Conservation (phyloP, 2,329 filamentous ascomycete species). For the Aureobasidium sp. region DNA sequence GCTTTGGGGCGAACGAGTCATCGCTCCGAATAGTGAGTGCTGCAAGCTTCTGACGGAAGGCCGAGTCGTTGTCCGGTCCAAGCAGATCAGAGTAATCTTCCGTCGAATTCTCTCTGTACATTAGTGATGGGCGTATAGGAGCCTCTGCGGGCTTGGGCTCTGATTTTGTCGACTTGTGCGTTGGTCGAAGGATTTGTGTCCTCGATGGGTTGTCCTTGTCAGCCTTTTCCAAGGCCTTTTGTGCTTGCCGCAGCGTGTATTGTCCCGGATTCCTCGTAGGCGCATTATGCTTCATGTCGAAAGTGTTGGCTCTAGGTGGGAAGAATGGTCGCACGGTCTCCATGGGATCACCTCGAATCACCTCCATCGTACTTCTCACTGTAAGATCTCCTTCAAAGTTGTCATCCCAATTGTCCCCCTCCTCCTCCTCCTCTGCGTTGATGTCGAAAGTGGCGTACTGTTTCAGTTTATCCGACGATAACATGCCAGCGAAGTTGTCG, state of each 20-base stretch:
- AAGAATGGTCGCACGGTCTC: slow-evolving; percentile 50
- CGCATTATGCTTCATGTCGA: slow-evolving; percentile 30
- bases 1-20: slow-evolving; percentile 32
- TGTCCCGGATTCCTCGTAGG: slow-evolving; percentile 11
- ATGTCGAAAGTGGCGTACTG: slow-evolving; percentile 74
- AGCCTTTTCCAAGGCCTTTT: slow-evolving; percentile 18
- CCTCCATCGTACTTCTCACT: slow-evolving; percentile 54
- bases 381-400: slow-evolving; percentile 71
- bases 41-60: slow-evolving; percentile 68
- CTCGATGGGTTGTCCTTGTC: slow-evolving; percentile 28
- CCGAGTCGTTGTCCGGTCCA: slow-evolving; percentile 61
- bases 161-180: slow-evolving; percentile 13
- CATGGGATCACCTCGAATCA: slow-evolving; percentile 40
- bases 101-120: slow-evolving; percentile 69
- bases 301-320: slow-evolving; percentile 24
- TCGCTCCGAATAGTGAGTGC: slow-evolving; percentile 42
- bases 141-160: slow-evolving; percentile 15
- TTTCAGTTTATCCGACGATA: slow-evolving; percentile 87
- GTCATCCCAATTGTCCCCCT: slow-evolving; percentile 63
- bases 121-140: slow-evolving; percentile 37
- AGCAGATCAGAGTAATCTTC: slow-evolving; percentile 93
- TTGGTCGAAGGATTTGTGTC: slow-evolving; percentile 29
- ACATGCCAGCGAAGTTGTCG: slow-evolving; percentile 81
- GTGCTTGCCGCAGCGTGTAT: background rate
- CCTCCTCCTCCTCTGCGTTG: slow-evolving; percentile 47